These are phyloP conservation scores for Glycyrrhiza uralensis DNA, from an alignment of 306 rosid genomes.

Conservation along the genomic window DNA sequence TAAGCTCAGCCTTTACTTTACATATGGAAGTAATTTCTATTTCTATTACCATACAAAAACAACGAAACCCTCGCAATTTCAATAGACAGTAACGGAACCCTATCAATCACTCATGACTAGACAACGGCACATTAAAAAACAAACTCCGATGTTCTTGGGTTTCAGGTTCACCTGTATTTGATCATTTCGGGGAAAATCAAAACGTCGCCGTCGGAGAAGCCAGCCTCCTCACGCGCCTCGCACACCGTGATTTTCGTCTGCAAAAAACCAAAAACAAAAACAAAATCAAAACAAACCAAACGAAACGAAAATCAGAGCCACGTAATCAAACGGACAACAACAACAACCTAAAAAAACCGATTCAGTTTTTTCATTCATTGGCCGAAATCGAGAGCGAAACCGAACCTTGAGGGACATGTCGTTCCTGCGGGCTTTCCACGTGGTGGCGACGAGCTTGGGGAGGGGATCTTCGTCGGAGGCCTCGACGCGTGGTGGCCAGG, in stretches of 20 bases:
- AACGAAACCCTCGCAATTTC: neutral
- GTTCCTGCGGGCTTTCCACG: conserved; percentile 50
- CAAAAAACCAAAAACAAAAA: conserved; percentile 25
- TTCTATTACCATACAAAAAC: neutral
- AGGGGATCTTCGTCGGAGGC: conserved; percentile 63
- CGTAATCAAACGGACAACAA: neutral
- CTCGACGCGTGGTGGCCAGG: conserved; percentile 71
- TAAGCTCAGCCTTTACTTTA: no score
- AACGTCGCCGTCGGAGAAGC: conserved; percentile 59
- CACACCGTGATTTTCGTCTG: conserved; percentile 70
- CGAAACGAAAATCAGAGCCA: neutral
- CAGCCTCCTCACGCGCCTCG: conserved; percentile 58
- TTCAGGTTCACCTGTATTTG: conserved; percentile 51
- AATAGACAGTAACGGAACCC: neutral
- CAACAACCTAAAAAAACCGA: neutral
- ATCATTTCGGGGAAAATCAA: conserved; percentile 75
- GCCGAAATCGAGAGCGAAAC: no score
- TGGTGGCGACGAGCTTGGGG: conserved; percentile 51
- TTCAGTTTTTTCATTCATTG: neutral
- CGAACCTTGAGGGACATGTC: conserved; percentile 53
- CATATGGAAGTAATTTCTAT: neutral
- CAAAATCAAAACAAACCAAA: conserved; percentile 17
- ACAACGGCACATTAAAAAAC: no score
- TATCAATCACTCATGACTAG: neutral
- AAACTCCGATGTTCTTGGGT: neutral